These are phyloP conservation scores for Pseudocercospora fijiensis DNA, from an alignment of 2,329 filamentous ascomycete genomes.

Conservation along the genomic window DNA sequence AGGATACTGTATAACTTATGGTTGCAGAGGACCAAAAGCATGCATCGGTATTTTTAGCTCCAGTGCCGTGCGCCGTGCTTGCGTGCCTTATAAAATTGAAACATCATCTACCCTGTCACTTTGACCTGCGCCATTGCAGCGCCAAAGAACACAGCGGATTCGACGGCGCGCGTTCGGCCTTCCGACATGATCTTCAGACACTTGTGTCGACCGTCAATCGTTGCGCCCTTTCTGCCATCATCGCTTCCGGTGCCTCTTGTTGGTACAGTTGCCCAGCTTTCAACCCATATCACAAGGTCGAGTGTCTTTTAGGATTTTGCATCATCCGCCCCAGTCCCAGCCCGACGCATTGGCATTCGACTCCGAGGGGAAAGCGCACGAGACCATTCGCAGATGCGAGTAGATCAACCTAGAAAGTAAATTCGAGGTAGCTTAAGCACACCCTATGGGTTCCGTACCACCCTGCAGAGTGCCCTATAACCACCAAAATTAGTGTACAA, in stretches of 20 bases:
- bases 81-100: constrained; percentile 3
- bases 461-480: too few species aligned
- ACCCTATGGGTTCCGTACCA: too few species aligned
- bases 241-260: background rate
- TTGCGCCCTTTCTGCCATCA: background rate
- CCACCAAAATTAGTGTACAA: too few species aligned
- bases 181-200: constrained; percentile 6
- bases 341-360: background rate
- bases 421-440: too few species aligned
- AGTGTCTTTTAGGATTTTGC: background rate
- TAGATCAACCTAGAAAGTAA: too few species aligned
- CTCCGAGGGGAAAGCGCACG: background rate
- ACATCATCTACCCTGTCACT: constrained; percentile 4
- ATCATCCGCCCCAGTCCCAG: constrained; percentile 6
- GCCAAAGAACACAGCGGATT: constrained; percentile 5
- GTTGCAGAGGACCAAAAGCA: background rate
- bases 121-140: background rate
- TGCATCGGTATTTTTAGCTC: background rate
- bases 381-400: background rate
- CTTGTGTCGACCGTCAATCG: constrained; percentile 4
- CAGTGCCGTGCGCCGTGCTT: too few species aligned
- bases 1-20: background rate
- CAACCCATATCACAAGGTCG: background rate
- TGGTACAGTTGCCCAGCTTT: background rate
- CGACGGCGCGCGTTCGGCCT: constrained; percentile 7